Evolutionary conservation across 2,329 filamentous ascomycete genomes (phyloP).

Genomic region (Diplodia mutila): DNA sequence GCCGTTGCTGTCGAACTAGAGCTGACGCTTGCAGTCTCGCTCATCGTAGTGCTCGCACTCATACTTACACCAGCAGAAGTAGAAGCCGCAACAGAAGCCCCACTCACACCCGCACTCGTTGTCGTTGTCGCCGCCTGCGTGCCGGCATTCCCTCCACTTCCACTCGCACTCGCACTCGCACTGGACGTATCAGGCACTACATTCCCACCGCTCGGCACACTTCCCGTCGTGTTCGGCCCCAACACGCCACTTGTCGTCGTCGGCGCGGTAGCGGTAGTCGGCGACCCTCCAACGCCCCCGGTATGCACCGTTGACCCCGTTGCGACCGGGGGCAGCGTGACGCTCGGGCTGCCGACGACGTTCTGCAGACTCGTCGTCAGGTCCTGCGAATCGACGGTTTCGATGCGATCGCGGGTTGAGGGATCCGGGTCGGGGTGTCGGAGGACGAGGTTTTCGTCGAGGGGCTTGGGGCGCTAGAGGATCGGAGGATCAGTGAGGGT

Average conservation of each 20-base stretch:
- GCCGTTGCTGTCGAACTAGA: neutral
- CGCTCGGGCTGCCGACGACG: neutral
- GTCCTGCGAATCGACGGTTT: neutral
- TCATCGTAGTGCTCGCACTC: too few relatives aligned
- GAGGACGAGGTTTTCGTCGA: neutral
- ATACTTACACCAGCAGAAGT: neutral
- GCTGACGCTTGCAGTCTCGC: too few relatives aligned
- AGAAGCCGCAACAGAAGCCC: neutral
- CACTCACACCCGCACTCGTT: neutral
- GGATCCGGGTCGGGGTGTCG: neutral
- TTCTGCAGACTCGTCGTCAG: neutral
- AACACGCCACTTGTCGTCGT: slow-evolving; percentile 7
- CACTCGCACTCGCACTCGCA: neutral
- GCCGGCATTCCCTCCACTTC: neutral
- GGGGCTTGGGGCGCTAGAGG: neutral
- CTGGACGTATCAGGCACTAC: neutral
- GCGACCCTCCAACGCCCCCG: neutral
- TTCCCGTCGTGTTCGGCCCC: slow-evolving; percentile 15
- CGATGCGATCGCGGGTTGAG: neutral
- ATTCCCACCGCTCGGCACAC: slow-evolving; percentile 10
- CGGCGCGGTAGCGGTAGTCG: neutral
- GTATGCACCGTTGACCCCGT: slow-evolving; percentile 13
- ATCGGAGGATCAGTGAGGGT: neutral
- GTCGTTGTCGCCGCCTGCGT: neutral
- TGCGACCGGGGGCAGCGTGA: neutral